A percentile compares a stretch with the other conserved stretches of the same genome.
These are phyloP conservation scores for Funneliformis caledonium DNA, from an alignment of 371 early-diverging fungal genomes.

Conservation along the genomic window DNA sequence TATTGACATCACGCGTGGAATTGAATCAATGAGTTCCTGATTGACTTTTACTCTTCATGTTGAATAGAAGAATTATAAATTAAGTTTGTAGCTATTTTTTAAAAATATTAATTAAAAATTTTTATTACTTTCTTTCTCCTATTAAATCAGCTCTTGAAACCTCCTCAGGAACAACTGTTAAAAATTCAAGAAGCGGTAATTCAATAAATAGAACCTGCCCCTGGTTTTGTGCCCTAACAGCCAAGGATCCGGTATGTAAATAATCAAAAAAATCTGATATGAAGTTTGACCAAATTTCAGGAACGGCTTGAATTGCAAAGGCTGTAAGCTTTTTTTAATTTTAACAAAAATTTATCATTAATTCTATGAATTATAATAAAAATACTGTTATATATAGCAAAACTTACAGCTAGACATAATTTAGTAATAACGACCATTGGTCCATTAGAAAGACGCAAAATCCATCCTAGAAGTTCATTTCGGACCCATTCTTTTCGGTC, in stretches of 20 bases:
- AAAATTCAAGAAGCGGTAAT: constrained; percentile 66
- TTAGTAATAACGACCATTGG: constrained; percentile 75
- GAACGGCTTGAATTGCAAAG: constrained; percentile 68
- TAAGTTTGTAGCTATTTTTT: neutral
- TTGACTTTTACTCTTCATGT: constrained; percentile 48
- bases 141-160: constrained; percentile 62
- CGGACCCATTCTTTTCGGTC: constrained; percentile 67
- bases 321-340: constrained; percentile 58
- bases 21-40: constrained; percentile 54
- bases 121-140: constrained; percentile 55
- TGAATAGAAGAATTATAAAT: constrained; percentile 10
- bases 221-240: constrained; percentile 34
- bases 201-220: constrained; percentile 47
- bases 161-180: constrained; percentile 82
- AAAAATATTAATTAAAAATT: constrained; percentile 39
- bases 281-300: constrained; percentile 67
- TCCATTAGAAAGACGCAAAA: constrained; percentile 63
- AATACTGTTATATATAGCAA: neutral
- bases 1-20: constrained; percentile 55
- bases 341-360: neutral
- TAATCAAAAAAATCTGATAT: constrained; percentile 56
- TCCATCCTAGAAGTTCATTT: constrained; percentile 63
- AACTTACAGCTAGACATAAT: constrained; percentile 71
- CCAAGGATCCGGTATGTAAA: constrained; percentile 53
- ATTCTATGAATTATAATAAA: neutral